These are phyloP conservation scores for Chaetomium olivaceum DNA, from an alignment of 2,329 filamentous ascomycete species.

Conservation along the genomic window DNA sequence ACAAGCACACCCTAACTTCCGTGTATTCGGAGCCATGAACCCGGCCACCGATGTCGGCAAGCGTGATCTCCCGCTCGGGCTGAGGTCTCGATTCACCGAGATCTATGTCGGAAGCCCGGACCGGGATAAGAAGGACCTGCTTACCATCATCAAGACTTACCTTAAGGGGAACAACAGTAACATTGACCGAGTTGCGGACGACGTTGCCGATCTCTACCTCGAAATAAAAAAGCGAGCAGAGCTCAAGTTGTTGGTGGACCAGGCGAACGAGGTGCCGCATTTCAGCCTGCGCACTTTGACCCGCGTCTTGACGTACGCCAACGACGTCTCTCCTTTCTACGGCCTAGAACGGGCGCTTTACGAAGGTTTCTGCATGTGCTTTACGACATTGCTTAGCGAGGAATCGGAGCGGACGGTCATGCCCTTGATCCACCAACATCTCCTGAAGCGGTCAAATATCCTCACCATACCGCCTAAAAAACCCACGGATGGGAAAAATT, in stretches of 20 bases:
- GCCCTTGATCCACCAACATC: slow-evolving; percentile 76
- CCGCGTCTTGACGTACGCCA: slow-evolving; percentile 83
- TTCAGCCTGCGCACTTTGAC: slow-evolving; percentile 96
- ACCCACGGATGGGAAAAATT: slow-evolving; percentile 72
- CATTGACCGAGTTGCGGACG: slow-evolving; percentile 72
- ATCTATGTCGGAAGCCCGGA: slow-evolving; percentile 93
- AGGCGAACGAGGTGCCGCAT: slow-evolving; percentile 92
- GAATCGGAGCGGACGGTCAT: slow-evolving; percentile 77
- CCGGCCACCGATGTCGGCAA: slow-evolving; percentile 97
- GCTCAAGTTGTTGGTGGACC: slow-evolving; percentile 85
- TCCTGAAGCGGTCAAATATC: slow-evolving; percentile 68
- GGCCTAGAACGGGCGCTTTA: slow-evolving; percentile 82
- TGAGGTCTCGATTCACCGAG: slow-evolving; percentile 75
- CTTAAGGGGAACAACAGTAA: slow-evolving; percentile 70
- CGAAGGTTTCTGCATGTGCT: slow-evolving; percentile 98
- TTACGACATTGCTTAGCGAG: slow-evolving; percentile 82
- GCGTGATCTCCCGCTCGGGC: slow-evolving; percentile 81
- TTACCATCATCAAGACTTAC: slow-evolving; percentile 86
- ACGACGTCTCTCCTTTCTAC: slow-evolving; percentile 80
- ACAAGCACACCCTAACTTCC: slow-evolving; percentile 85
- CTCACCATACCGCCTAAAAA: slow-evolving; percentile 76
- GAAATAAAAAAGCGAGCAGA: slow-evolving; percentile 80
- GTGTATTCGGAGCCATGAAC: slow-evolving; percentile 98
- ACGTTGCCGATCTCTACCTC: slow-evolving; percentile 84
- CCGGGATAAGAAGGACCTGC: slow-evolving; percentile 78